phyloP scores from a whole-genome alignment of 2,329 filamentous ascomycete genomes.

The Phaeosphaeria sp. region DNA sequence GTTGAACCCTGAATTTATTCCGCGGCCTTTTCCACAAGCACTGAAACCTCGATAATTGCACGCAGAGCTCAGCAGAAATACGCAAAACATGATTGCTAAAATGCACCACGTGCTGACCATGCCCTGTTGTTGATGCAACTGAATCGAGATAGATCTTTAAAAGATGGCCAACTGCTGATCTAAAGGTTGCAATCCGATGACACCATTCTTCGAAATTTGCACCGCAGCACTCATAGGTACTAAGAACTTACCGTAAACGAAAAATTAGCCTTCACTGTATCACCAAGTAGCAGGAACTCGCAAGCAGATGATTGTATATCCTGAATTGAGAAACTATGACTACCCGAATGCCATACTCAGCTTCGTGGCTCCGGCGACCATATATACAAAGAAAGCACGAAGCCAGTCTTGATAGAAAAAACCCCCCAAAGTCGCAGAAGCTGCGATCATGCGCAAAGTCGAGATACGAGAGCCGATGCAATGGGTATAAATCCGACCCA shows the following conservation, averaged over 20 bases:
- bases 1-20: too few species aligned
- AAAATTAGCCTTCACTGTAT: background rate
- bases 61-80: too few species aligned
- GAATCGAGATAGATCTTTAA: too few species aligned
- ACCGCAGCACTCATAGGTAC: background rate
- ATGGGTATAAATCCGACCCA: slow-evolving; percentile 47
- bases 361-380: background rate
- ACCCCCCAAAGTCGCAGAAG: slow-evolving; percentile 7
- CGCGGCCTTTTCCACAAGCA: too few species aligned
- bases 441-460: slow-evolving; percentile 19
- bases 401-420: slow-evolving; percentile 18
- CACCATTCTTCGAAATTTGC: background rate
- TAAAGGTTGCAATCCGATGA: too few species aligned
- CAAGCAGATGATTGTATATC: background rate
- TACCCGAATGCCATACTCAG: background rate
- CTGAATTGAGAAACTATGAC: slow-evolving; percentile 5
- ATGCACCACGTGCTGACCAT: too few species aligned
- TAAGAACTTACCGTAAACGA: background rate
- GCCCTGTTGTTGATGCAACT: too few species aligned
- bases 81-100: too few species aligned
- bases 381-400: slow-evolving; percentile 12
- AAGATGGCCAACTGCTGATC: too few species aligned
- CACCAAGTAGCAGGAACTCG: background rate
- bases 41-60: too few species aligned
- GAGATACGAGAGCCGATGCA: slow-evolving; percentile 23